These are phyloP conservation scores for Phytophthora palmivora DNA, from an alignment of 352 stramenopile genomes.

Conservation along the genomic window DNA sequence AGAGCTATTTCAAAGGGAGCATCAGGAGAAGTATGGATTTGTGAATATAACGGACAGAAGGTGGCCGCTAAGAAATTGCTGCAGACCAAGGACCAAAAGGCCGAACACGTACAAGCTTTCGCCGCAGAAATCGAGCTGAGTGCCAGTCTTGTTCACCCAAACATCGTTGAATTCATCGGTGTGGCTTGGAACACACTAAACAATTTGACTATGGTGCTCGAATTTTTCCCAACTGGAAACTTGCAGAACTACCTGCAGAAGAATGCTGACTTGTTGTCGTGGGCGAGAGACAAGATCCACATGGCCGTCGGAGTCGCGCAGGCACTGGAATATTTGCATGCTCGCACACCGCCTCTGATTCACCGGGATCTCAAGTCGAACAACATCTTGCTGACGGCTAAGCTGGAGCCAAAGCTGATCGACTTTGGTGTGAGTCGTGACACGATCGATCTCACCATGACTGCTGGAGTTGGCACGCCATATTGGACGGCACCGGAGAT, in stretches of 20 bases:
- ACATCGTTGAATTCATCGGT: constrained; percentile 61
- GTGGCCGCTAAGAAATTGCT: constrained; percentile 54
- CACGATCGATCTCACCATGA: constrained; percentile 38
- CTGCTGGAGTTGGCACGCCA: constrained; percentile 77
- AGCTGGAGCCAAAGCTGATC: constrained; percentile 74
- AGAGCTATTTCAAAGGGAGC: constrained; percentile 39
- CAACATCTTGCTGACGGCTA: constrained; percentile 82
- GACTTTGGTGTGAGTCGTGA: constrained; percentile 82
- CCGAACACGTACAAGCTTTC: constrained; percentile 43
- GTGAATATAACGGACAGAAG: constrained; percentile 47
- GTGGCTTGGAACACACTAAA: constrained; percentile 58
- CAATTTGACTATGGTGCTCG: constrained; percentile 47
- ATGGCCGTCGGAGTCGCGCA: constrained; percentile 51
- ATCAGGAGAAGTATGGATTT: constrained; percentile 59
- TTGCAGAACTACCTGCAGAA: constrained; percentile 27
- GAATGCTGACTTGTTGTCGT: constrained; percentile 35
- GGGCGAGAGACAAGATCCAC: constrained; percentile 49
- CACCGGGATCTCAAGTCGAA: constrained; percentile 42
- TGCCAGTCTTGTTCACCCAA: constrained; percentile 54
- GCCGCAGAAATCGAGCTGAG: constrained; percentile 64
- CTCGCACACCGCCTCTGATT: constrained; percentile 31
- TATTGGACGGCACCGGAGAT: constrained; percentile 88
- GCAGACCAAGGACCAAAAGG: constrained; percentile 36
- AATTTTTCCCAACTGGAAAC: constrained; percentile 36
- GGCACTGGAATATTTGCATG: constrained; percentile 46